A percentile compares a stretch with the other conserved stretches of the same genome.
phyloP scores from a whole-genome alignment of 805 yeast genomes.

The Teunomyces atbi region DNA sequence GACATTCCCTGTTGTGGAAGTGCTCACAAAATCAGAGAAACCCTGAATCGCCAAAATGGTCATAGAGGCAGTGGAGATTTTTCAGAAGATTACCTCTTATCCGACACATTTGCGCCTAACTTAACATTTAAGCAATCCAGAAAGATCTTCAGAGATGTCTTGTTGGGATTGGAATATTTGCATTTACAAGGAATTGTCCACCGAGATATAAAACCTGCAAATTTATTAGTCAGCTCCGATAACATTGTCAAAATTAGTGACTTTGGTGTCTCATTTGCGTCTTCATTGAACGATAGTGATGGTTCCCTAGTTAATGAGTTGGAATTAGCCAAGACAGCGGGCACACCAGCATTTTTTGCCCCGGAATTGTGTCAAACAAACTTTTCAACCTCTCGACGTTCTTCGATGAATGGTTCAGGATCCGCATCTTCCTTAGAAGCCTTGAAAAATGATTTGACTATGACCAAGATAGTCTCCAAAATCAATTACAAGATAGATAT shows the following conservation, averaged over 20 bases:
- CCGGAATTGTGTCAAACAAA: constrained; percentile 74
- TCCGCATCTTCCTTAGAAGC: constrained; percentile 24
- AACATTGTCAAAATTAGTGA: constrained; percentile 89
- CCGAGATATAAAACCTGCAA: constrained; percentile 95
- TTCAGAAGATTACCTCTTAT: constrained; percentile 21
- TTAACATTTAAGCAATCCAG: constrained; percentile 66
- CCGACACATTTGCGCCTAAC: constrained; percentile 47
- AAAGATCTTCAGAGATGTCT: constrained; percentile 75
- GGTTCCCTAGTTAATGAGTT: constrained; percentile 49
- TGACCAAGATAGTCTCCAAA: constrained; percentile 36
- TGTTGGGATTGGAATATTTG: constrained; percentile 83
- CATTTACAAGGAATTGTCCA: constrained; percentile 91
- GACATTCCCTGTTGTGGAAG: constrained; percentile 41
- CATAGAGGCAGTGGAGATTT: not conserved
- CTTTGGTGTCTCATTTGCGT: constrained; percentile 89
- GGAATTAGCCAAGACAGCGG: constrained; percentile 93
- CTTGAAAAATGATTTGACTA: constrained; percentile 18
- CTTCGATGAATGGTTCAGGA: constrained; percentile 7
- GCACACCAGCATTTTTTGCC: constrained; percentile 95
- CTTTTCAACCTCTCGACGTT: constrained; percentile 20
- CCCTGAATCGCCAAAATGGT: not conserved
- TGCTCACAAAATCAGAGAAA: constrained; percentile 4
- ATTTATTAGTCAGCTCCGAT: constrained; percentile 67
- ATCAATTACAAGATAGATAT: constrained; percentile 86
- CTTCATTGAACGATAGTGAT: constrained; percentile 41